Base-by-base conservation (phyloP, 108 stramenopile species). In the Conticribra weissflogii region DNA sequence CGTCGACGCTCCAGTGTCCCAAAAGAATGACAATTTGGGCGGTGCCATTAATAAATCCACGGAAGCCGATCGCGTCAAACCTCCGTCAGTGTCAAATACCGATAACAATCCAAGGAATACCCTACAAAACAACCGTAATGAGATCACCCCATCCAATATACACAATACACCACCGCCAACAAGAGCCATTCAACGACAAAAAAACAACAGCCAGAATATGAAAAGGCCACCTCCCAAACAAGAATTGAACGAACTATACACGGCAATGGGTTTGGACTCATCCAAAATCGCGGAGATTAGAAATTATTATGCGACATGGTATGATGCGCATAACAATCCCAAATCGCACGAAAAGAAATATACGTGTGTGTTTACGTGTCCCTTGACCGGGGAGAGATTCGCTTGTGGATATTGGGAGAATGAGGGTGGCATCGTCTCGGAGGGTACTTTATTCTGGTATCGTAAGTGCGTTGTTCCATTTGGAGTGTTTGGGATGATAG, bases 241-340 rank as follows among this genome's bases (percentile, higher is more conserved):
- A 4, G 59, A 71, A 33, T 53, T 71, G 7, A 36, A 71, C 51
- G 57, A 71, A 54, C 54, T 36, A 9, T 71, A 71, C 34, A 62
- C 54, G 17, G 30, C 44, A 2, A 52, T 51, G 34, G 70, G 70
- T 23, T 53, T 60, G 9, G 28, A 27, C 7, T 15, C 3, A 2
- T n/a, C 25, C 18, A 59, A 71, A 59, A 58, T 49, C 3, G 21
- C 48, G 23, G 63, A 65, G 2, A 2, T 65, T 18, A 53, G 33
- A 24, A 16, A 65, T 15, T 65, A 34, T 33, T 65, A 65, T 33
- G 53, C 63, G 3, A 28, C 50, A 17, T 65, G 50, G 51, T 18
- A 25, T 21, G 50, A 65, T 53, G 51, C 32, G 27, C 36, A 41
- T 41, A 5, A 41, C 36, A 41, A 41, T 12, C 48, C 50, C 1